Percentiles rank a stretch among this genome's conserved stretches.
phyloP scores from a whole-genome alignment of 208 protist genomes.

The Leishmania major region DNA sequence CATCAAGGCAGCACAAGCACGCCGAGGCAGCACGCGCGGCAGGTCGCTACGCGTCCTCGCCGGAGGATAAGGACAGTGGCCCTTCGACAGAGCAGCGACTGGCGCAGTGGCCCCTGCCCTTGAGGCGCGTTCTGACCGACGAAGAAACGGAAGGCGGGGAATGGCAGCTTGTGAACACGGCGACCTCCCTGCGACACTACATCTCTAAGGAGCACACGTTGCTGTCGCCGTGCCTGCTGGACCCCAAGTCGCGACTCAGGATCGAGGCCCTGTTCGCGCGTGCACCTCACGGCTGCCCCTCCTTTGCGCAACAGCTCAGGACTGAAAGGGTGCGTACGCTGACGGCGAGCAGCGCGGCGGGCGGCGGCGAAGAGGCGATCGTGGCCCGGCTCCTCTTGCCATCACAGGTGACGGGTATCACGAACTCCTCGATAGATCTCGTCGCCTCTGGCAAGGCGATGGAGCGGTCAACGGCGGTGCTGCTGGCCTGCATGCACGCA shows the following conservation, averaged over 20 bases:
- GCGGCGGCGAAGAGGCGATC: constrained; percentile 19
- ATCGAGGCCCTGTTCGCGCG: constrained; percentile 55
- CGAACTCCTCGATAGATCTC: constrained; percentile 9
- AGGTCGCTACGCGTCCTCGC: constrained; percentile 74
- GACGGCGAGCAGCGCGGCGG: constrained; percentile 30
- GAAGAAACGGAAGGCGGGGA: constrained; percentile 82
- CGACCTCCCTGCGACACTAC: constrained; percentile 25
- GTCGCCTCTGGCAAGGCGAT: constrained; percentile 75
- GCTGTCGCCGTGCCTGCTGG: constrained; percentile 75
- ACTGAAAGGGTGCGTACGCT: constrained; percentile 29
- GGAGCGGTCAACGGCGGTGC: constrained; percentile 47
- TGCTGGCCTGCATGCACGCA: constrained; percentile 88
- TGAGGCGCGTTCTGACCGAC: constrained; percentile 51
- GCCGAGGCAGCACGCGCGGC: constrained; percentile 66
- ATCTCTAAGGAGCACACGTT: constrained; percentile 57
- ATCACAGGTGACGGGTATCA: constrained; percentile 13
- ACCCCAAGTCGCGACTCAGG: constrained; percentile 45
- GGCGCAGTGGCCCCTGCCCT: constrained; percentile 56
- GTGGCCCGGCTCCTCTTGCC: constrained; percentile 24
- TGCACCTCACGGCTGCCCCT: constrained; percentile 32
- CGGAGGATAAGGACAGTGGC: constrained; percentile 48
- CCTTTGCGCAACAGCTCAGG: constrained; percentile 41
- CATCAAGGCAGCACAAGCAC: constrained; percentile 87
- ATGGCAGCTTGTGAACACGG: constrained; percentile 77
- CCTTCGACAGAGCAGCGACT: constrained; percentile 10